Base-by-base conservation (phyloP, 75 land plant genomes). In the Selaginella tamariscina region DNA sequence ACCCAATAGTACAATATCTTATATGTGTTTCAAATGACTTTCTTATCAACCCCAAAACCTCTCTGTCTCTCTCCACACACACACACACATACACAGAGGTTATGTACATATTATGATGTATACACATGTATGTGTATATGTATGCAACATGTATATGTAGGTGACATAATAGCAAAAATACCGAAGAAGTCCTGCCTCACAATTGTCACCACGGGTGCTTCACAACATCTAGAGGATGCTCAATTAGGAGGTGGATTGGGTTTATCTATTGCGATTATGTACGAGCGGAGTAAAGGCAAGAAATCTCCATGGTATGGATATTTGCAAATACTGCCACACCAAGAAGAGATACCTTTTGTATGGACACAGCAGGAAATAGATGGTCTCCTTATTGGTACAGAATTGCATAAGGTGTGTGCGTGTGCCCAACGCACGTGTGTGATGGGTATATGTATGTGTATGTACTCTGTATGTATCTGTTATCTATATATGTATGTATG, bases 141-240 rank as follows among this genome's bases (percentile, higher is more conserved):
- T n/a, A n/a, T n/a, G n/a, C n/a, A n/a, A n/a, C n/a, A n/a, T n/a
- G n/a, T n/a, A n/a, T n/a, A n/a, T n/a, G n/a, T n/a, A n/a, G n/a
- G n/a, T n/a, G 98, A 93, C 18, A 39, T 86, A n/a, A 88, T 93
- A 15, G 95, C 96, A 26, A 76, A 80, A 18, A 89, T 93, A 11
- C 98, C 98, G 24, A 89, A 89, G 72, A 15, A 44, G 27, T 82
- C 91, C 1, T 93, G 98, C 64, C 82, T 93, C 70, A 93, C 98
- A 2, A 32, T 82, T 33, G 69, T 63, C 70, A 89, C 87, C 2
- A 72, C 82, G 21, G 77, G 67, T 11, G 88, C 86, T 20, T 1
- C 66, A 1, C 68, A 71, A 0, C 2, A 80, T 33, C 74, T 93
- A 49, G 84, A 81, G n/a, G 65, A 69, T 0, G 84, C 83, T 5